A percentile compares a stretch with the other conserved stretches of the same genome.
These are phyloP conservation scores for Cercospora nicotianae DNA, from an alignment of 2,329 filamentous ascomycete species.

Conservation along the genomic window DNA sequence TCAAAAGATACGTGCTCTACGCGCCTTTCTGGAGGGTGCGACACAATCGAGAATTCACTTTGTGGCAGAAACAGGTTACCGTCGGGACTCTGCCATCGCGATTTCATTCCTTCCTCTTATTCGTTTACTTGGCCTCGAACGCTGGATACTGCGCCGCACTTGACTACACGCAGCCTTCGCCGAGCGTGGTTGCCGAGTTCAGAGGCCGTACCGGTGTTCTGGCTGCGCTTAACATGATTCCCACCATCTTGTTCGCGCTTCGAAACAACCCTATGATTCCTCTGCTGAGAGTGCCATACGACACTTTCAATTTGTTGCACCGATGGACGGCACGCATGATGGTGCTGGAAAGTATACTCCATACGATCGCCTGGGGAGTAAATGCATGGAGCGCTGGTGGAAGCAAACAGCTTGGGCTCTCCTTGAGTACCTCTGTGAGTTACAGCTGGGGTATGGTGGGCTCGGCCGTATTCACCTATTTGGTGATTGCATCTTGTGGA, in stretches of 20 bases:
- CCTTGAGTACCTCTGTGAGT: slow-evolving; percentile 61
- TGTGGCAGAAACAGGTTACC: slow-evolving; percentile 58
- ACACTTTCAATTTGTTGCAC: slow-evolving; percentile 91
- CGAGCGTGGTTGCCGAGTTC: slow-evolving; percentile 72
- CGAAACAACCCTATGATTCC: slow-evolving; percentile 91
- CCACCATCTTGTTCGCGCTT: slow-evolving; percentile 80
- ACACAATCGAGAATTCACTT: slow-evolving; percentile 60
- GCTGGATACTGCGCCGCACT: slow-evolving; percentile 73
- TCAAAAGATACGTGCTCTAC: slow-evolving; percentile 65
- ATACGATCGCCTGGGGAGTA: slow-evolving; percentile 71
- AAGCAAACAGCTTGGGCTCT: slow-evolving; percentile 57
- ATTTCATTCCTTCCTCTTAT: slow-evolving; percentile 69
- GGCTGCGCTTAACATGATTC: slow-evolving; percentile 86
- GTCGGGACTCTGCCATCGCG: slow-evolving; percentile 73
- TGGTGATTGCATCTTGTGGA: slow-evolving; percentile 73
- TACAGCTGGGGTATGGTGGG: slow-evolving; percentile 65
- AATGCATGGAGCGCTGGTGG: slow-evolving; percentile 63
- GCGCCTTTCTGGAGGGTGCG: slow-evolving; percentile 72
- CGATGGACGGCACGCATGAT: slow-evolving; percentile 78
- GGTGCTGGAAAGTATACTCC: slow-evolving; percentile 66
- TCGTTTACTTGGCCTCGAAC: slow-evolving; percentile 69
- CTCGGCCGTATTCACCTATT: slow-evolving; percentile 65
- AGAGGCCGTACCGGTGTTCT: slow-evolving; percentile 83
- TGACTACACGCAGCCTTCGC: slow-evolving; percentile 47
- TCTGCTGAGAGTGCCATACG: slow-evolving; percentile 83